These are phyloP conservation scores for Amanita phalloides DNA, from an alignment of 768 basidiomycete species.

Conservation along the genomic window DNA sequence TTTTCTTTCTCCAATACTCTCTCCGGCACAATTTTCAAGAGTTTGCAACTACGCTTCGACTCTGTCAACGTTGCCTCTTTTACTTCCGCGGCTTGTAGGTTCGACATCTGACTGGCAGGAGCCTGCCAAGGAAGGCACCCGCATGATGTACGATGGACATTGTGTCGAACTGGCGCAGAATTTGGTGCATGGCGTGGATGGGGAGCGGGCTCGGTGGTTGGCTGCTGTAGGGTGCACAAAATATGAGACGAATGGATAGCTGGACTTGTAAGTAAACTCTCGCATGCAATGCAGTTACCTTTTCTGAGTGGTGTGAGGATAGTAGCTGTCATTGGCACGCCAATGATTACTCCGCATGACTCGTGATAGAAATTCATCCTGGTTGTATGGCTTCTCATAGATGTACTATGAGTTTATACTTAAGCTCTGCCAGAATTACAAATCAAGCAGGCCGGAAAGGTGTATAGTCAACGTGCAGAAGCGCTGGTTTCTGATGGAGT, in stretches of 20 bases:
- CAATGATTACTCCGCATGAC: too few relatives aligned
- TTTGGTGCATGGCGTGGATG: background rate
- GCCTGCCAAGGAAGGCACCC: background rate
- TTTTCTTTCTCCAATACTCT: slow-evolving; percentile 46
- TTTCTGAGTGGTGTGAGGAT: too few relatives aligned
- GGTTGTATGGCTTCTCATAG: too few relatives aligned
- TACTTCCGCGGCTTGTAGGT: slow-evolving; percentile 3
- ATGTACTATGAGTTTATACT: background rate
- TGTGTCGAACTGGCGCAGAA: background rate
- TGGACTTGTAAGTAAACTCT: background rate
- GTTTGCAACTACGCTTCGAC: slow-evolving; percentile 36
- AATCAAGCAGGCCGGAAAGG: too few relatives aligned
- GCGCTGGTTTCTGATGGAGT: too few relatives aligned
- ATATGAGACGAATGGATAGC: background rate
- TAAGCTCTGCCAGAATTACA: background rate
- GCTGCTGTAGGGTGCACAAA: background rate
- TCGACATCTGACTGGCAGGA: background rate
- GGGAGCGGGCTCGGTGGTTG: slow-evolving; percentile 1
- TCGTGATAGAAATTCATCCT: too few relatives aligned
- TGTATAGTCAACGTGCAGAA: too few relatives aligned
- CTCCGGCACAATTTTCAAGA: slow-evolving; percentile 40
- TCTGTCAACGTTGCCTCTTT: slow-evolving; percentile 1
- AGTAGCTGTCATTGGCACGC: too few relatives aligned
- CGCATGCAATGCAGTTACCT: background rate
- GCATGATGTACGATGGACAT: background rate